Base-by-base conservation (phyloP, 2,329 filamentous ascomycete genomes). In the Xylariales sp. region DNA sequence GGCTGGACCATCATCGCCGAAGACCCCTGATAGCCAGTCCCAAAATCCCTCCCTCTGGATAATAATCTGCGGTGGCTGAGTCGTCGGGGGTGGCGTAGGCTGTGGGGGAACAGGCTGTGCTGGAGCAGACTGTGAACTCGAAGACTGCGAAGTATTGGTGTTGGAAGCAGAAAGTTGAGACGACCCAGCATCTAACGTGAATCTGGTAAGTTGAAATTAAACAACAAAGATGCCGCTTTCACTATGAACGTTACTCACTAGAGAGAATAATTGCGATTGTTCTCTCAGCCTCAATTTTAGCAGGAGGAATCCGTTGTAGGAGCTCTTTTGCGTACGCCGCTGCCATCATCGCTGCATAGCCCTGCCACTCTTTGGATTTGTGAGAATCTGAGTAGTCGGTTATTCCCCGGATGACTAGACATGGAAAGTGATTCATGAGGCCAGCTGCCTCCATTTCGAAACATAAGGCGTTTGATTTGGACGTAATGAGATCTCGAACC, bases 381-480 rank as follows among this genome's bases (percentile, higher is more conserved):
- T 58, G 50, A 2, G 48, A 37, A 21, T 61, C 57, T 1, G 51
- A 33, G 21, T 61, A 61, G 30, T 61, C 48, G 23, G 54, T 56
- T 16, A 62, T 55, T 2, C 59, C 40, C 5, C 40, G 34, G 27
- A 38, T 23, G 0, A 41, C 29, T 5, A 41, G 33, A 17, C 38
- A 40, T 1, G 38, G 38, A n/a, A 40, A 34, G 12, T 27, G 17
- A 11, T 60, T 55, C 48, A 52, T 51, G 4, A 59, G 21, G 8
- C 57, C 59, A 5, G 55, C 54, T 0, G 47, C 53, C 37, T 55
- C 56, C 54, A 55, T 61, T 37, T 61, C 60, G 33, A 62, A 61
- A 33, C 54, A 58, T 4, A 40, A 18, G 1, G 28, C 21, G 2
- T 34, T 30, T 13, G 11, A 25, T 6, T 40, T 15, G 5, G 18